Conservation (phyloP, 2,329 filamentous ascomycete species). For the Colletotrichum sublineola region DNA sequence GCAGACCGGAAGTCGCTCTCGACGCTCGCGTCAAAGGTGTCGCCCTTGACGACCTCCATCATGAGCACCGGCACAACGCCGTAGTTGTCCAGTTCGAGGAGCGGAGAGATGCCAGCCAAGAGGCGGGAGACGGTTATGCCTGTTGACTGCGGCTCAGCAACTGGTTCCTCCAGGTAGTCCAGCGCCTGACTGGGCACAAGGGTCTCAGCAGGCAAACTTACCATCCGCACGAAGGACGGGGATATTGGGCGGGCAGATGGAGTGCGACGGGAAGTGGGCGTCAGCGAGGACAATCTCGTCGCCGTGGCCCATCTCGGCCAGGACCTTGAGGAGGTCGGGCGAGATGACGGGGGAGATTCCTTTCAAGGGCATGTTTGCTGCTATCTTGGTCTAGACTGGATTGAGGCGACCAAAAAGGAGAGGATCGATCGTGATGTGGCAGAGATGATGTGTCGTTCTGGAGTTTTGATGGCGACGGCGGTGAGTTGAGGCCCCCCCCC, state of each 20-base stretch:
- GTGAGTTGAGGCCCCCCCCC: not conserved
- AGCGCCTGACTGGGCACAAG: not conserved
- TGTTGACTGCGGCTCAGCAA: not conserved
- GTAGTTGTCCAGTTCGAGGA: constrained; percentile 39
- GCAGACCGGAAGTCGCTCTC: constrained; percentile 31
- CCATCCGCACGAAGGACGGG: constrained; percentile 36
- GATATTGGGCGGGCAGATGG: constrained; percentile 38
- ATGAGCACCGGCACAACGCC: constrained; percentile 36
- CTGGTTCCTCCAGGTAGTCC: not conserved
- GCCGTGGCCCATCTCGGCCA: constrained; percentile 40
- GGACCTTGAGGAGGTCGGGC: constrained; percentile 39
- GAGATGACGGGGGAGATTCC: constrained; percentile 40
- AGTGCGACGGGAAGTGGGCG: constrained; percentile 39
- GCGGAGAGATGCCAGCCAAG: constrained; percentile 31
- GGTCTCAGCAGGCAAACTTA: not conserved
- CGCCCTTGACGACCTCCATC: constrained; percentile 41
- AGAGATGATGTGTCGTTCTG: not conserved
- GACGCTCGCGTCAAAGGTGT: constrained; percentile 36
- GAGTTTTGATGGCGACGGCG: constrained; percentile 17
- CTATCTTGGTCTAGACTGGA: not conserved
- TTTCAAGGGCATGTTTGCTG: constrained; percentile 35
- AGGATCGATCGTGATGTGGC: not conserved
- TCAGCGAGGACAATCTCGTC: constrained; percentile 38
- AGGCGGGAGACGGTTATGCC: constrained; percentile 39
- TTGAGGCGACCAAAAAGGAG: not conserved